A percentile compares a stretch with the other conserved stretches of the same genome.
Evolutionary conservation across 2,329 filamentous ascomycete genomes (phyloP).

Genomic region (Cordyceps cicadae): DNA sequence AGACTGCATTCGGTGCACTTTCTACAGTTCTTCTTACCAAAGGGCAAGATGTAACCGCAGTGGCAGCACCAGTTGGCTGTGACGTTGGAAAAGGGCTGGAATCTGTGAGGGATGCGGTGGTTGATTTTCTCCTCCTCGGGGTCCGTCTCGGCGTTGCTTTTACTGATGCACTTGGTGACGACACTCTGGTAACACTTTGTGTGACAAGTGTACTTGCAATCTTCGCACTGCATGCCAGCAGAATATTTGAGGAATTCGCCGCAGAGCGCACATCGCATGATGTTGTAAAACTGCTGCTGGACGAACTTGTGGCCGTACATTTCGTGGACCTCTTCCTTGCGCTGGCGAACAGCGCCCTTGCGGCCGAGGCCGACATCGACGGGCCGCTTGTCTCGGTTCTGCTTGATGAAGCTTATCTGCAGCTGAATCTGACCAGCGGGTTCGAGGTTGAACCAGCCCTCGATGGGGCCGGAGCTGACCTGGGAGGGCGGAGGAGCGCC

Average conservation of each 20-base stretch:
- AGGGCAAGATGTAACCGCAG: constrained; percentile 89
- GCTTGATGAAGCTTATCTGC: constrained; percentile 85
- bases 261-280: constrained; percentile 97
- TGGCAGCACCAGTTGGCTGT: constrained; percentile 99
- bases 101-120: constrained; percentile 95
- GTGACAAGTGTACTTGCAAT: constrained; percentile 99
- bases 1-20: constrained; percentile 88
- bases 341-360: constrained; percentile 92
- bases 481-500: constrained; percentile 37
- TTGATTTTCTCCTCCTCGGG: constrained; percentile 99
- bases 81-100: constrained; percentile 93
- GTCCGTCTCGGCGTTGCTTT: constrained; percentile 96
- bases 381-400: constrained; percentile 70
- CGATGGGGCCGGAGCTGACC: constrained; percentile 57
- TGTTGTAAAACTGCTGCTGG: constrained; percentile 98
- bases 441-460: constrained; percentile 95
- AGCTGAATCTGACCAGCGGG: constrained; percentile 89
- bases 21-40: constrained; percentile 90
- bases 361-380: constrained; percentile 87
- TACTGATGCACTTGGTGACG: constrained; percentile 98
- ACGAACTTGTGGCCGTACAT: constrained; percentile 99
- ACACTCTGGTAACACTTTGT: constrained; percentile 95
- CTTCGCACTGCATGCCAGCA: constrained; percentile 96
- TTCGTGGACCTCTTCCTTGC: constrained; percentile 96
- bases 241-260: constrained; percentile 98